Evolutionary conservation across 2,329 filamentous ascomycete species (phyloP).

Genomic region (Penicillium digitatum): DNA sequence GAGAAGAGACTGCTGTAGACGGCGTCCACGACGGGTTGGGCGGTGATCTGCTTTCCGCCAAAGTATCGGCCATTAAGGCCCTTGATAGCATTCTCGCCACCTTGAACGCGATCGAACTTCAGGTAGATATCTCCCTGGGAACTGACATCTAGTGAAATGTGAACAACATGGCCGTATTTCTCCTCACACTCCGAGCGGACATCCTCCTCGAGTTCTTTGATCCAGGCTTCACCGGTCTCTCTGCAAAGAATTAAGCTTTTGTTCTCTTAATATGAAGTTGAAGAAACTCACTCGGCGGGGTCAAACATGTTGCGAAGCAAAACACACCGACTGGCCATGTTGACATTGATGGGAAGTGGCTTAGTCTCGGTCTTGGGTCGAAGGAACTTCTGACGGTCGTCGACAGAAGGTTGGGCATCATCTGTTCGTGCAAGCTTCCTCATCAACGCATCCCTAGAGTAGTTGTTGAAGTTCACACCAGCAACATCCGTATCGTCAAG

Average conservation of each 20-base stretch:
- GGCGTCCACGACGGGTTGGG: constrained; percentile 93
- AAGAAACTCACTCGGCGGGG: constrained; percentile 70
- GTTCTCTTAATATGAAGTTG: neutral
- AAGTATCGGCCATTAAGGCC: constrained; percentile 96
- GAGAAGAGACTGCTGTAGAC: constrained; percentile 97
- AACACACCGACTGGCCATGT: constrained; percentile 89
- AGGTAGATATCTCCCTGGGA: constrained; percentile 95
- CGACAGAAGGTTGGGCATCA: constrained; percentile 61
- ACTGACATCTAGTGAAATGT: constrained; percentile 91
- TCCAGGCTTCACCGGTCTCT: constrained; percentile 81
- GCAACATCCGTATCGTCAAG: constrained; percentile 96
- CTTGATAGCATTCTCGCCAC: constrained; percentile 95
- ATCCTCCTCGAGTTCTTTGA: constrained; percentile 91
- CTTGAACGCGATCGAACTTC: constrained; percentile 94
- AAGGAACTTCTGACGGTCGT: constrained; percentile 66
- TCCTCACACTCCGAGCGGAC: constrained; percentile 87
- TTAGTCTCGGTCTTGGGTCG: constrained; percentile 77
- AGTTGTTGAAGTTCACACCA: constrained; percentile 99
- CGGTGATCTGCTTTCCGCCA: constrained; percentile 86
- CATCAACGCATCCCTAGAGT: constrained; percentile 98
- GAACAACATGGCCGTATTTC: constrained; percentile 96
- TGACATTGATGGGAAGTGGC: constrained; percentile 77
- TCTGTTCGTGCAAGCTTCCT: constrained; percentile 95
- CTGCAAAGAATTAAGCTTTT: constrained; percentile 49
- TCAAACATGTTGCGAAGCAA: constrained; percentile 96